These are phyloP conservation scores for Trichoderma virens DNA, from an alignment of 495 filamentous ascomycete genomes.

Conservation along the genomic window DNA sequence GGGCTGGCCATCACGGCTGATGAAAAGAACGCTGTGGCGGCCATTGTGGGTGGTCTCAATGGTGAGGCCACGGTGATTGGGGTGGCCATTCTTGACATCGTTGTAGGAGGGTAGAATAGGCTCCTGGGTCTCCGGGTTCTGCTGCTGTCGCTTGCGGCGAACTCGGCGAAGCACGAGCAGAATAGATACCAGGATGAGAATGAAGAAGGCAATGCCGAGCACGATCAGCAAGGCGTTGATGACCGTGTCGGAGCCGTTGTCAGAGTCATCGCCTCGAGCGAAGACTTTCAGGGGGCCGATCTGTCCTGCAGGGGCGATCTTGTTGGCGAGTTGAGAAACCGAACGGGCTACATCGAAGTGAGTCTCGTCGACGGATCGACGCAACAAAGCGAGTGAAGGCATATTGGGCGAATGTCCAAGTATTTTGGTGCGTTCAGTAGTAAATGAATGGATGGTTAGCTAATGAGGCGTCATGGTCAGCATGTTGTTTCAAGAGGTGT, in stretches of 20 bases:
- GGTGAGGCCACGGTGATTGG: slow-evolving; percentile 38
- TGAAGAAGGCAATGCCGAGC: slow-evolving; percentile 64
- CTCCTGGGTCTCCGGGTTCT: slow-evolving; percentile 45
- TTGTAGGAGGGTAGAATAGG: slow-evolving; percentile 51
- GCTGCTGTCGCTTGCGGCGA: slow-evolving; percentile 28
- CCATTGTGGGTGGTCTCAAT: slow-evolving; percentile 54
- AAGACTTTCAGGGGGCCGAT: slow-evolving; percentile 24
- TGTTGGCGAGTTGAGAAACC: slow-evolving; percentile 24
- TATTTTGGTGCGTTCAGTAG: slow-evolving; percentile 19
- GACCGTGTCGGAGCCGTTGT: slow-evolving; percentile 39
- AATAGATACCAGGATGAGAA: slow-evolving; percentile 53
- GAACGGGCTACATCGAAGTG: neutral
- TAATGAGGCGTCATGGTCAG: slow-evolving; percentile 4
- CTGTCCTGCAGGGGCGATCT: neutral
- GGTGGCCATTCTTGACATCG: slow-evolving; percentile 39
- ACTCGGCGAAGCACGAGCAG: slow-evolving; percentile 64
- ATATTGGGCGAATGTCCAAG: slow-evolving; percentile 16
- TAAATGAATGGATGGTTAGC: slow-evolving; percentile 7
- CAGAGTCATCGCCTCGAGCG: slow-evolving; percentile 39
- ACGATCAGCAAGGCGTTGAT: slow-evolving; percentile 73
- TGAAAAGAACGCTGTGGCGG: slow-evolving; percentile 65
- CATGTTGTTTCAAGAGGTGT: neutral
- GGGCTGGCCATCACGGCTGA: slow-evolving; percentile 61
- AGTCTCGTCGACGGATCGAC: slow-evolving; percentile 1
- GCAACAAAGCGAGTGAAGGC: slow-evolving; percentile 22